Evolutionary conservation across 306 rosid genomes (phyloP).

Genomic region (Spatholobus suberectus): DNA sequence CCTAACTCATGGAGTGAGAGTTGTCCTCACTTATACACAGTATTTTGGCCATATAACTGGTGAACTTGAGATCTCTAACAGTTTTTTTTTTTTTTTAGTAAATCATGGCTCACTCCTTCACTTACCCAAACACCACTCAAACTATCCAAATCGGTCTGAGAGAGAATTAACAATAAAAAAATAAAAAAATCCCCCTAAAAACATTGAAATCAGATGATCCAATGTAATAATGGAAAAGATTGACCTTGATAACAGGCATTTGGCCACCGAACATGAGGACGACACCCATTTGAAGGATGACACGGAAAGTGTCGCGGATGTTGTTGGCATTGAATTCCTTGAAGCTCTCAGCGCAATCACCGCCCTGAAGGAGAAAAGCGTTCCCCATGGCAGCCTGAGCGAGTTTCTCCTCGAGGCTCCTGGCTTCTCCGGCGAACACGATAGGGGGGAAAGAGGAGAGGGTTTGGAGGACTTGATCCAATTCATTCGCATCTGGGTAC

Average conservation of each 20-base stretch:
- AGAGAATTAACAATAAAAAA: background rate
- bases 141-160: background rate
- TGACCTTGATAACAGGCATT: constrained; percentile 60
- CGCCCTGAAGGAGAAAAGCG: constrained; percentile 57
- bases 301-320: constrained; percentile 56
- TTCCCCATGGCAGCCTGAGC: constrained; percentile 55
- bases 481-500: constrained; percentile 45
- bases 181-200: too few species aligned
- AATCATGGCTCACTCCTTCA: background rate
- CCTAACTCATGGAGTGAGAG: too few species aligned
- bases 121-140: background rate
- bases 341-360: constrained; percentile 85
- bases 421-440: constrained; percentile 56
- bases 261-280: constrained; percentile 62
- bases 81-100: background rate
- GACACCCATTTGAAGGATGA: constrained; percentile 60
- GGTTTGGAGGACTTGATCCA: constrained; percentile 48
- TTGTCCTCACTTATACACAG: too few species aligned
- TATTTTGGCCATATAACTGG: background rate
- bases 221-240: background rate
- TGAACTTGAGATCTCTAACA: too few species aligned
- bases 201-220: background rate
- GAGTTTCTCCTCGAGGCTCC: constrained; percentile 50
- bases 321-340: constrained; percentile 74
- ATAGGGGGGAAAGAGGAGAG: constrained; percentile 49